Evolutionary conservation across 2,329 filamentous ascomycete genomes (phyloP).

Genomic region (Exophiala sideris): DNA sequence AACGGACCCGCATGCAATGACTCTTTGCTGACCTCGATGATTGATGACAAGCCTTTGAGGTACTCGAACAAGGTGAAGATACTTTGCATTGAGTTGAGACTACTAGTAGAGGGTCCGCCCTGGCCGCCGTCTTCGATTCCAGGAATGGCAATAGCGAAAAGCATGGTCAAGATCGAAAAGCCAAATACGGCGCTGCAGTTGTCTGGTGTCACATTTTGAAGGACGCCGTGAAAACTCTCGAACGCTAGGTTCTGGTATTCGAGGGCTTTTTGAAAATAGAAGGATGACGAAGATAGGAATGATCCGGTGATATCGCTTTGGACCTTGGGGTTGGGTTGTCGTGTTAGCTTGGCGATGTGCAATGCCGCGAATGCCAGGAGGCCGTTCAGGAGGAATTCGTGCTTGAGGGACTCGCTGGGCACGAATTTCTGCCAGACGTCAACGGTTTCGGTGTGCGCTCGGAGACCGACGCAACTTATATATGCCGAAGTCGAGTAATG

Average conservation of each 20-base stretch:
- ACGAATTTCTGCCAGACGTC: constrained; percentile 36
- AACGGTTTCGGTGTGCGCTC: constrained; percentile 30
- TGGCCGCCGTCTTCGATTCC: neutral
- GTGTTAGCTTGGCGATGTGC: constrained; percentile 28
- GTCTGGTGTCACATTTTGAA: constrained; percentile 31
- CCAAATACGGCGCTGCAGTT: constrained; percentile 22
- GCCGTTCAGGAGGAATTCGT: constrained; percentile 41
- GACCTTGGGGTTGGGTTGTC: constrained; percentile 22
- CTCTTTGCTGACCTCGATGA: neutral
- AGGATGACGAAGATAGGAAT: neutral
- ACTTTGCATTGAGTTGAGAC: constrained; percentile 1
- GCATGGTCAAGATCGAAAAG: constrained; percentile 8
- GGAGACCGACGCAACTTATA: constrained; percentile 41
- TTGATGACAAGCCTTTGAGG: neutral
- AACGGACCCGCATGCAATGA: constrained; percentile 8
- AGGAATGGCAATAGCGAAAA: constrained; percentile 3
- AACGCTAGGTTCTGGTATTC: constrained; percentile 36
- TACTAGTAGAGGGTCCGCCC: neutral
- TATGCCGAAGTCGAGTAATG: constrained; percentile 46
- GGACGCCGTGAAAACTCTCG: constrained; percentile 32
- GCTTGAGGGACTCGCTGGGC: constrained; percentile 36
- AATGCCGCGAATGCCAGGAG: constrained; percentile 37
- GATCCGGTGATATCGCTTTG: constrained; percentile 12
- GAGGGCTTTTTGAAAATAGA: constrained; percentile 34
- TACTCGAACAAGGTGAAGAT: constrained; percentile 8